Base-by-base conservation (phyloP, 257 asterid genomes). In the Capsicum pubescens region DNA sequence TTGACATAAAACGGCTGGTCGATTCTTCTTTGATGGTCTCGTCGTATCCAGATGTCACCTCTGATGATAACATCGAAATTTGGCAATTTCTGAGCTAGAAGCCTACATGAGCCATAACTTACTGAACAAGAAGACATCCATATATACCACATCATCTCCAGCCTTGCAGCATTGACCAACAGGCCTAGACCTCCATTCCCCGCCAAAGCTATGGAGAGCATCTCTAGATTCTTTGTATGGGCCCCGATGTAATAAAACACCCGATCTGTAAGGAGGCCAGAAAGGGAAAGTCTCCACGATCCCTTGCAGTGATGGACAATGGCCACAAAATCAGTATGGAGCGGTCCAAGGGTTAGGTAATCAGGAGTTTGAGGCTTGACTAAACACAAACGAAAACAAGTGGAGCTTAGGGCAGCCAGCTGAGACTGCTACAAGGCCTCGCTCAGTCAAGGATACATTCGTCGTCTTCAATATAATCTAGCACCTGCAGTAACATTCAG, bases 401-500 rank as follows among this genome's bases (percentile, higher is more conserved):
- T 59, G 66, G 8, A 59, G 64, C n/a, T 58, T 58, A 16, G 26
- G 64, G 64, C 64, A 58, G 64, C 64, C 11, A 58, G 26, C 64
- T 16, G 64, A 58, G 64, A 58, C 10, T 16, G 26, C 21, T 58
- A 17, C 64, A 58, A 58, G 64, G n/a, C 26, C 64, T 58, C 7
- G 26, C 46, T 58, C 26, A 1, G 11, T 58, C 26, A 58, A 58
- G 26, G 64, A 58, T 58, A 58, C 64, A 58, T 58, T 3, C 11
- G 32, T 8, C 8, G 52, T 83, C 86, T 63, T 74, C 83, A 57
- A 74, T 60, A 26, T 42, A 83, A 83, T 83, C 83, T 82, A 74
- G 39, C 44, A 83, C 86, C 83, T 83, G 83, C n/a, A 42, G 46
- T 42, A 5, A 42, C 6, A 42, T 42, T 42, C 82, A 83, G 8